Evolutionary conservation across 2,329 filamentous ascomycete species (phyloP).

Genomic region (Mycosphaerella arachidis): DNA sequence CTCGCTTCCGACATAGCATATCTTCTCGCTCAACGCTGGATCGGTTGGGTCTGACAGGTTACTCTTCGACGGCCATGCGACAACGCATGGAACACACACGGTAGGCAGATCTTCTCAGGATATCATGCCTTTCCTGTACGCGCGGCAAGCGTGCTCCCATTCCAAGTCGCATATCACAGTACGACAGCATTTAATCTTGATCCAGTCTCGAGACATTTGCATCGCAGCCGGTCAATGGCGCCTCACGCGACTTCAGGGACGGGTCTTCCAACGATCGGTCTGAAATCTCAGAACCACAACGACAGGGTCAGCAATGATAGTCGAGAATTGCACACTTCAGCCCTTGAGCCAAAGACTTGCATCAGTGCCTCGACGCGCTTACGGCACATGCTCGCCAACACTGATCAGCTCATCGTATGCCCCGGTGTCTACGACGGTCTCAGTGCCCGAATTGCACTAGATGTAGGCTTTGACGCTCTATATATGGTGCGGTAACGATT

Average conservation of each 20-base stretch:
- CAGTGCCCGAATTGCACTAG: constrained; percentile 52
- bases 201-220: too few relatives aligned
- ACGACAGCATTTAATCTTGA: too few relatives aligned
- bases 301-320: background rate
- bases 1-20: background rate
- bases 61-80: background rate
- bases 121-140: too few relatives aligned
- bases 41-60: background rate
- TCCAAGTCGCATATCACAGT: too few relatives aligned
- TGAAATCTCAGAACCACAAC: background rate
- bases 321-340: background rate
- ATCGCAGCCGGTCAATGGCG: too few relatives aligned
- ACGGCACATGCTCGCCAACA: constrained; percentile 18
- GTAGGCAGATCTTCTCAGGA: too few relatives aligned
- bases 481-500: constrained; percentile 43
- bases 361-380: constrained; percentile 7
- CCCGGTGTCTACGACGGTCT: constrained; percentile 64
- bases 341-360: background rate
- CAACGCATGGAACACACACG: background rate
- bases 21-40: too few relatives aligned
- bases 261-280: background rate
- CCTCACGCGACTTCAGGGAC: too few relatives aligned
- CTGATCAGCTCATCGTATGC: constrained; percentile 47
- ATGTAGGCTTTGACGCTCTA: constrained; percentile 46
- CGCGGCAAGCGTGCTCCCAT: too few relatives aligned